Base-by-base conservation (phyloP, 768 basidiomycete species). In the Sporobolomyces phaffii region DNA sequence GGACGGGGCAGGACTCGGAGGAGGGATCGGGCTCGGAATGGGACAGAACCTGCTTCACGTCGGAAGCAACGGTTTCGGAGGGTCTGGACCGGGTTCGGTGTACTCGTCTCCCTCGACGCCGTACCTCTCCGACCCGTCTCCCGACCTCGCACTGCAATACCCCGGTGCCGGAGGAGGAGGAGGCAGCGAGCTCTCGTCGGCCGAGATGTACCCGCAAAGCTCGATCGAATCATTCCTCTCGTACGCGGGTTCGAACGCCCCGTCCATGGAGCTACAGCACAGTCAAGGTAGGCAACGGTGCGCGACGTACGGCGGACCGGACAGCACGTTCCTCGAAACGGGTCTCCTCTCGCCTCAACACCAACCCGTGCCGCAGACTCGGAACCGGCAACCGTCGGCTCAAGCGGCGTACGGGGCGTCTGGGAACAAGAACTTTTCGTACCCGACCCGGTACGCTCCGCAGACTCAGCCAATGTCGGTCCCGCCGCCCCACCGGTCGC, bases 51-150 rank as follows among this genome's bases (percentile, higher is more conserved):
- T 57, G 40, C 17, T 14, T 1, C 31, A 36, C 3, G 43, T 29
- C 4, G 65, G 38, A 29, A 52, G 47, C 15, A 48, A 60, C 33
- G 58, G 41, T 0, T 56, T 43, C 40, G 40, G 24, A 5, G 41
- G 54, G 36, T 53, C 52, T 2, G 54, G 54, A 41, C 54, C 54
- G 5, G 56, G 56, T 11, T 67, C 65, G 5, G 58, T 34, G 24
- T 60, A 51, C 59, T 67, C 70, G 4, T 64, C 62, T 2, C 65
- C 65, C 7, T 56, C 62, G 6, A 52, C 65, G 1, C 62, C 65
- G 13, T 67, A 71, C 60, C 62, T 70, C 34, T 70, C 69, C 26
- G 69, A 71, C 54, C 53, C 53, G 26, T 67, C 70, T 1, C 65
- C 65, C 26, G 65, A 71, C n/a, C 11, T 60, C 13, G 41, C 26